Percentiles rank a stretch among this genome's conserved stretches.
phyloP scores from a whole-genome alignment of 345 rosid genomes.

The Sapria himalayana region DNA sequence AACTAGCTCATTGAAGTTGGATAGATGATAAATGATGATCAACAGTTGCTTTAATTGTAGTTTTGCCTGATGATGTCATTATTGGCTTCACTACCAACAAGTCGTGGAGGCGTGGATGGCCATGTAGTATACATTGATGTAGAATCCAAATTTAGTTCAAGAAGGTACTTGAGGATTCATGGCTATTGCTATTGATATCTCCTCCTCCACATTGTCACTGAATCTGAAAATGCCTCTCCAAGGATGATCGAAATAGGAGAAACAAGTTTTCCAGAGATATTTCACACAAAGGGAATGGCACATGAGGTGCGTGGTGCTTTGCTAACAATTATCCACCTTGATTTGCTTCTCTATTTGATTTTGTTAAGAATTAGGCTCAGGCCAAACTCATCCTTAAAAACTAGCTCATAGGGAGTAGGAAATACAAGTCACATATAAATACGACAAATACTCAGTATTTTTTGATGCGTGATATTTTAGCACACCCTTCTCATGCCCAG shows the following conservation, averaged over 20 bases:
- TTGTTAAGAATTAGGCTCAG: no score
- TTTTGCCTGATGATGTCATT: slow-evolving; percentile 63
- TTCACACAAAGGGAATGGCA: slow-evolving; percentile 51
- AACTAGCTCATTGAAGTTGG: no score
- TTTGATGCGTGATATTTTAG: no score
- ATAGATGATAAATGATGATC: neutral
- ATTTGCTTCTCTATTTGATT: slow-evolving; percentile 7
- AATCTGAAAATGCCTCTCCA: slow-evolving; percentile 4
- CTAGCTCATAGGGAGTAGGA: no score
- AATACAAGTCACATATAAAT: no score
- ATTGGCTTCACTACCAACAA: slow-evolving; percentile 47
- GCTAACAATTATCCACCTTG: neutral
- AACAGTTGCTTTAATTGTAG: slow-evolving; percentile 16
- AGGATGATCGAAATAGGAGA: slow-evolving; percentile 79
- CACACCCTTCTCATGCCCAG: no score
- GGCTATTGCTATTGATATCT: neutral
- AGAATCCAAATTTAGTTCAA: slow-evolving; percentile 67
- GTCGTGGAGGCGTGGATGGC: slow-evolving; percentile 61
- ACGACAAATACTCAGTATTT: no score
- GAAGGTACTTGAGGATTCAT: slow-evolving; percentile 25
- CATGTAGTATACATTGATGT: slow-evolving; percentile 56
- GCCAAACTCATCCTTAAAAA: no score
- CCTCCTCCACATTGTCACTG: neutral
- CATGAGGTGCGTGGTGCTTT: slow-evolving; percentile 28
- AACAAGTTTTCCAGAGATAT: slow-evolving; percentile 54